Percentiles rank a stretch among this genome's conserved stretches.
phyloP scores from a whole-genome alignment of 2,329 filamentous ascomycete species.

The Bretziella fagacearum region DNA sequence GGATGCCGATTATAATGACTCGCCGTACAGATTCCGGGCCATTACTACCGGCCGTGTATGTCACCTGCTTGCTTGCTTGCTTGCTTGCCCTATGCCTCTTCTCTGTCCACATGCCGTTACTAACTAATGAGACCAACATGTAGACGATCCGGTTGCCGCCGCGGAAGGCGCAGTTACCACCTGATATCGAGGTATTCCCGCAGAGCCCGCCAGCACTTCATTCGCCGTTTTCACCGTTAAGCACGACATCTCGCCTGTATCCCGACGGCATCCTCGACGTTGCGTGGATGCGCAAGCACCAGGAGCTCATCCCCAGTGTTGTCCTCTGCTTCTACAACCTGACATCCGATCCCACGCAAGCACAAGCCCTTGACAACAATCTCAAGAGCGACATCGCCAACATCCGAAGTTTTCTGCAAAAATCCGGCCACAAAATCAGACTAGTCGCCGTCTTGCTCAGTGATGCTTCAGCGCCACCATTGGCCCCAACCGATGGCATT shows the following conservation, averaged over 20 bases:
- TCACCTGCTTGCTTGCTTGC: constrained; percentile 25
- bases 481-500: constrained; percentile 35
- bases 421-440: constrained; percentile 60
- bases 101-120: constrained; percentile 9
- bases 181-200: constrained; percentile 30
- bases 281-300: constrained; percentile 78
- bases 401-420: constrained; percentile 48
- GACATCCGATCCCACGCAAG: constrained; percentile 52
- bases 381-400: constrained; percentile 75
- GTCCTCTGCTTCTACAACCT: constrained; percentile 70
- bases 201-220: constrained; percentile 45
- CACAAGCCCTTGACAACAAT: constrained; percentile 68
- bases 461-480: constrained; percentile 37
- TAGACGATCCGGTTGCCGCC: constrained; percentile 41
- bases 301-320: constrained; percentile 62
- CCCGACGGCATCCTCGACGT: constrained; percentile 76
- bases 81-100: constrained; percentile 15
- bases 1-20: constrained; percentile 39
- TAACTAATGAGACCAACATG: not conserved
- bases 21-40: constrained; percentile 47
- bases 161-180: constrained; percentile 37
- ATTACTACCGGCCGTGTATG: constrained; percentile 59
- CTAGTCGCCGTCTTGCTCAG: constrained; percentile 64
- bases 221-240: constrained; percentile 81
- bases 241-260: constrained; percentile 65